Evolutionary conservation across 2,329 filamentous ascomycete species (phyloP), one percentile per base, ranked within the genome.

Genomic region (Didymella arachidicola): DNA sequence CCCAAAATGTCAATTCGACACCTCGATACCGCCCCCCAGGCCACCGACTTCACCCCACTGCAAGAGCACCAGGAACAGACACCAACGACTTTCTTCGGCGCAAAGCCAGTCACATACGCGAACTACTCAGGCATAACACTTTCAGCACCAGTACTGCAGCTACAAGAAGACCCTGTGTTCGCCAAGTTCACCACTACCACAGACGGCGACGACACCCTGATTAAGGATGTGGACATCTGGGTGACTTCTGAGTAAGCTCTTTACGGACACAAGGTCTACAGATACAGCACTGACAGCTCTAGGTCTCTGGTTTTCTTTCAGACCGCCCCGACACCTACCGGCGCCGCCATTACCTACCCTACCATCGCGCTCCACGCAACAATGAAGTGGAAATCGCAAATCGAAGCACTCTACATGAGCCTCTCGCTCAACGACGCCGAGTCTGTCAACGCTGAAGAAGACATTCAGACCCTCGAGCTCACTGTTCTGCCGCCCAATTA

Each of bases 331-430:
- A 83, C 81, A 12, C 79, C 81, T 34, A 82, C 79, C 18, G 91
- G 90, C 62, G 78, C 92, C 43, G 83, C 86, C 39, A 89, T 93
- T 64, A 86, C 89, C 0, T 94, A 93, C 76, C 89, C 88, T 3
- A 80, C 86, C 60, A 90, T 94, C 72, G 87, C 87, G 22, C 87
- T 93, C 16, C 90, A 93, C 73, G 91, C 89, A 0, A 85, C 90
- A 67, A 89, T 91, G 76, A 85, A 86, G 55, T 80, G 85, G 69
- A 68, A 74, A 46, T 66, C 68, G 25, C 64, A 64, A 7, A 36
- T 71, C 53, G 70, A 75, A 53, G 73, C 72, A 4, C 71, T 78
- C 16, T 74, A 72, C 61, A 75, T 77, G 64, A 75, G 75, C 53
- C 63, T 79, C 19, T 73, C 68, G 11, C 72, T 78, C 53, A 84